phyloP scores from a whole-genome alignment of 2,329 filamentous ascomycete genomes.

The Aphanocladium album region DNA sequence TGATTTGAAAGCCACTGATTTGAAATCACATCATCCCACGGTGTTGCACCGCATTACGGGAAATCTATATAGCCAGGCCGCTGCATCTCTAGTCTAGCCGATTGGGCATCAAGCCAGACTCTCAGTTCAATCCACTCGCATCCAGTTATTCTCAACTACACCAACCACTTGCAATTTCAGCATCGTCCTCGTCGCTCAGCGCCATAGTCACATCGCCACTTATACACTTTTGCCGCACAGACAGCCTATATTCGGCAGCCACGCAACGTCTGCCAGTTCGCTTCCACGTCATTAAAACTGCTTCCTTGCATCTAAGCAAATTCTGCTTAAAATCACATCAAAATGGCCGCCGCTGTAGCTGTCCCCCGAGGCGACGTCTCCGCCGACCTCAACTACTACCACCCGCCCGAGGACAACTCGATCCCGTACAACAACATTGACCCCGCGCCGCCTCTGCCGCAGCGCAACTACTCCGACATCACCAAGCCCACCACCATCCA shows the following conservation, averaged over 20 bases:
- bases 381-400: slow-evolving; percentile 62
- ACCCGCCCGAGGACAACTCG: slow-evolving; percentile 53
- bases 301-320: too few species aligned
- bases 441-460: slow-evolving; percentile 54
- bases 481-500: slow-evolving; percentile 52
- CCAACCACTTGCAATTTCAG: too few species aligned
- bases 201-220: neutral
- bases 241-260: neutral
- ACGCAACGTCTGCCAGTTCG: too few species aligned
- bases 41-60: neutral
- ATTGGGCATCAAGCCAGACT: neutral
- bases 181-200: too few species aligned
- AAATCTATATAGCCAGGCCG: neutral
- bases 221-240: neutral
- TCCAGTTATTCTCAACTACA: neutral
- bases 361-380: slow-evolving; percentile 56
- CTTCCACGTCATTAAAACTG: too few species aligned
- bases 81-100: neutral
- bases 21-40: slow-evolving; percentile 9
- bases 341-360: slow-evolving; percentile 34
- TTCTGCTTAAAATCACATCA: too few species aligned
- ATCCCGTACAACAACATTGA: slow-evolving; percentile 65
- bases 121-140: neutral
- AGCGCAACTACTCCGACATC: slow-evolving; percentile 57
- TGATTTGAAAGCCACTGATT: slow-evolving; percentile 10